A percentile compares a stretch with the other conserved stretches of the same genome.
Evolutionary conservation across 192 early-diverging fungal species (phyloP).

Genomic region (Podila verticillata): DNA sequence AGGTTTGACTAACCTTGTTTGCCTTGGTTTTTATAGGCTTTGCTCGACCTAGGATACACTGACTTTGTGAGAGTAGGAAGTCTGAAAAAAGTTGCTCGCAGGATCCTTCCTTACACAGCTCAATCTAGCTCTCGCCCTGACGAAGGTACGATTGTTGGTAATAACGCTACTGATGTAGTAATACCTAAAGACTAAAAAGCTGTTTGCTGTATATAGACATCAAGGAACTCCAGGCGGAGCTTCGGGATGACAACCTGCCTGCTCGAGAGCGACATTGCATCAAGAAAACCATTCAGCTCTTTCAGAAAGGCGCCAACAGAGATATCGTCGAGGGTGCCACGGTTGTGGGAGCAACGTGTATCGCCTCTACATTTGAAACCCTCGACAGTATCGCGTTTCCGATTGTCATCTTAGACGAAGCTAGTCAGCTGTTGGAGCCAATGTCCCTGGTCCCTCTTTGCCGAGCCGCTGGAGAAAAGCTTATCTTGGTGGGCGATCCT

Average conservation of each 20-base stretch:
- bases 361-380: constrained; percentile 66
- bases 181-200: not conserved
- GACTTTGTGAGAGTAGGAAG: constrained; percentile 78
- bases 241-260: constrained; percentile 65
- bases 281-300: constrained; percentile 62
- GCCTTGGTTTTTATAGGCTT: constrained; percentile 24
- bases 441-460: constrained; percentile 85
- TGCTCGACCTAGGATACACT: constrained; percentile 71
- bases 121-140: constrained; percentile 41
- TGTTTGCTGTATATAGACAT: constrained; percentile 59
- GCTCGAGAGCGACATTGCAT: constrained; percentile 53
- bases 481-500: constrained; percentile 91
- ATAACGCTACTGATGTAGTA: not conserved
- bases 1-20: not conserved
- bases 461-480: constrained; percentile 63
- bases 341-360: constrained; percentile 83
- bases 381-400: not conserved
- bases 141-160: constrained; percentile 29
- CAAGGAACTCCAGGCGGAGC: constrained; percentile 80
- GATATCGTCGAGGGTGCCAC: constrained; percentile 55
- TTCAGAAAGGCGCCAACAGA: constrained; percentile 63
- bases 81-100: constrained; percentile 72
- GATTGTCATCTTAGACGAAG: constrained; percentile 84
- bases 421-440: constrained; percentile 88
- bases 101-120: constrained; percentile 71